Evolutionary conservation across 768 basidiomycete genomes (phyloP).

Genomic region (Zangia roseola): DNA sequence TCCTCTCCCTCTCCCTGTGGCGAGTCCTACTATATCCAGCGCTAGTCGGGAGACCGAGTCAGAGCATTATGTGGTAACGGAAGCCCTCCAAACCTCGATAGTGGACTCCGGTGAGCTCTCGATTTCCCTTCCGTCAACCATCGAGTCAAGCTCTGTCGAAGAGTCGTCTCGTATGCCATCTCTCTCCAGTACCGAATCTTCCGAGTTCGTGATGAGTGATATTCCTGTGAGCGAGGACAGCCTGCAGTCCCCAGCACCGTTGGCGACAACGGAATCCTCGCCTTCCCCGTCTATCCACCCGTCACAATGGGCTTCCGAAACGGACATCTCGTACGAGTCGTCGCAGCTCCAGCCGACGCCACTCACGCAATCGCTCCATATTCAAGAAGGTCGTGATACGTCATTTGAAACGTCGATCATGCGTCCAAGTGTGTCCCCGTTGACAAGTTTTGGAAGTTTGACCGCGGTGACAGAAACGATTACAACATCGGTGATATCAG

Average conservation of each 20-base stretch:
- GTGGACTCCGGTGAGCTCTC: slow-evolving; percentile 24
- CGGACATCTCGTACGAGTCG: slow-evolving; percentile 73
- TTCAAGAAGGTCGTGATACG: slow-evolving; percentile 59
- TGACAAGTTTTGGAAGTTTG: slow-evolving; percentile 31
- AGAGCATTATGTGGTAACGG: slow-evolving; percentile 14
- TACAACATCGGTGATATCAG: slow-evolving; percentile 22
- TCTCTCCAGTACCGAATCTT: slow-evolving; percentile 43
- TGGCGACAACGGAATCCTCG: slow-evolving; percentile 35
- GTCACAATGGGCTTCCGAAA: slow-evolving; percentile 60
- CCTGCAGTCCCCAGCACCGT: slow-evolving; percentile 35
- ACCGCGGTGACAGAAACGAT: slow-evolving; percentile 36
- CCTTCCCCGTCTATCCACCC: slow-evolving; percentile 41
- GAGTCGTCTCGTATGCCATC: slow-evolving; percentile 35
- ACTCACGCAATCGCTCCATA: slow-evolving; percentile 45
- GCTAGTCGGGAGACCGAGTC: slow-evolving; percentile 20
- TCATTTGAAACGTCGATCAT: slow-evolving; percentile 78
- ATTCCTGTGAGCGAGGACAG: slow-evolving; percentile 30
- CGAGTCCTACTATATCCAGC: slow-evolving; percentile 28
- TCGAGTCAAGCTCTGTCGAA: slow-evolving; percentile 29
- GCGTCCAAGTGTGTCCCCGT: slow-evolving; percentile 52
- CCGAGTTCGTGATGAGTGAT: slow-evolving; percentile 29
- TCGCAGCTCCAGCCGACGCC: slow-evolving; percentile 73
- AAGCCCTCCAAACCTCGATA: slow-evolving; percentile 13
- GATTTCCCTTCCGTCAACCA: slow-evolving; percentile 29
- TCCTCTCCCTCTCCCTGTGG: slow-evolving; percentile 40